Evolutionary conservation across 306 rosid genomes (phyloP).

Genomic region (Trifolium repens): DNA sequence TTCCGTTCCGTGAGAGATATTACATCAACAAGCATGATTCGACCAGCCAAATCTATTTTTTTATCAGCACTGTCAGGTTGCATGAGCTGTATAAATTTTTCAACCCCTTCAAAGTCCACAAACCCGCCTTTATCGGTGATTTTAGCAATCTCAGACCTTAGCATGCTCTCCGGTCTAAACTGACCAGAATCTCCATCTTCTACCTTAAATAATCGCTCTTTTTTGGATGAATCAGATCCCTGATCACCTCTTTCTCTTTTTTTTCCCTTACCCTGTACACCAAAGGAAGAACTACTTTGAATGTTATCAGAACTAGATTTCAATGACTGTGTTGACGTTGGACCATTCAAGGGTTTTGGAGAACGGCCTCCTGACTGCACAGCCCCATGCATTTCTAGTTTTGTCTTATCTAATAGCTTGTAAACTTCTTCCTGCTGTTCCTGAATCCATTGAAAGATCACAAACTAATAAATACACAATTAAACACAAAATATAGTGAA

Average conservation of each 20-base stretch:
- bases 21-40: conserved; percentile 76
- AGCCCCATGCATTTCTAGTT: conserved; percentile 90
- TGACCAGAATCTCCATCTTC: conserved; percentile 85
- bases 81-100: conserved; percentile 82
- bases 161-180: conserved; percentile 56
- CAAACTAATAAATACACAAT: conserved; percentile 7
- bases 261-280: conserved; percentile 74
- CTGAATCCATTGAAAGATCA: conserved; percentile 48
- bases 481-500: conserved; percentile 8
- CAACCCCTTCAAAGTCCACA: conserved; percentile 75
- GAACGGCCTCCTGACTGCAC: conserved; percentile 95
- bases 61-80: conserved; percentile 68
- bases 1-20: conserved; percentile 72
- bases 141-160: conserved; percentile 78
- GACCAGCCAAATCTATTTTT: conserved; percentile 75
- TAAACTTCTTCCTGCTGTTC: conserved; percentile 91
- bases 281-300: conserved; percentile 72
- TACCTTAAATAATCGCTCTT: conserved; percentile 61
- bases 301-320: conserved; percentile 79
- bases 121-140: conserved; percentile 90
- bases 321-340: conserved; percentile 65
- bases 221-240: conserved; percentile 71
- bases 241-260: conserved; percentile 88
- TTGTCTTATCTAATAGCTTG: conserved; percentile 74
- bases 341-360: conserved; percentile 87